Base-by-base conservation (phyloP, 2,329 filamentous ascomycete species). In the Sordariomycetes sp. region DNA sequence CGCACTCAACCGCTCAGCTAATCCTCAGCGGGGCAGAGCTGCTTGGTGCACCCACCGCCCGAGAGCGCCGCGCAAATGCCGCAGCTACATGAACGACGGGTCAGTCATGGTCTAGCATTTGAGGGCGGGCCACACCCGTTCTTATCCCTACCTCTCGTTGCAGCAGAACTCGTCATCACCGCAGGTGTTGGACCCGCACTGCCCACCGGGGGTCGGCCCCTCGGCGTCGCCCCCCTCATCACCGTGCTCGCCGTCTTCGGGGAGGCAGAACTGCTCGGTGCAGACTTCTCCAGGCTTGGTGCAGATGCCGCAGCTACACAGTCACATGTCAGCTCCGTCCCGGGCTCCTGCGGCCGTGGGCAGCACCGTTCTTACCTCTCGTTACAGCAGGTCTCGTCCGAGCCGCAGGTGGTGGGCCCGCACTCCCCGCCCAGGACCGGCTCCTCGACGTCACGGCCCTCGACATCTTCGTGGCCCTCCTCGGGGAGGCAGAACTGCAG, bases 1-100 rank as follows among this genome's bases (percentile, higher is more conserved):
- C n/a, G n/a, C n/a, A n/a, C n/a, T n/a, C n/a, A n/a, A n/a, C n/a
- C n/a, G n/a, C n/a, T n/a, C n/a, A n/a, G n/a, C n/a, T n/a, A n/a
- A n/a, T 54, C 34, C 20, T 52, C 55, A 10, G 37, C 40, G 28
- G 1, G 1, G 55, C 55, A 57, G 55, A 50, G 10, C 20, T 57
- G 40, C 55, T 57, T 51, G 22, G 55, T 57, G 55, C 56, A 58
- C n/a, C 37, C 32, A n/a, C 53, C 56, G 11, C 56, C 56, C 6
- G 56, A 48, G 16, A n/a, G n/a, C n/a, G n/a, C n/a, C n/a, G n/a
- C n/a, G n/a, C n/a, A n/a, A n/a, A n/a, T n/a, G n/a, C n/a, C n/a
- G n/a, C n/a, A n/a, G n/a, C n/a, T n/a, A n/a, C n/a, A n/a, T n/a
- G n/a, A n/a, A n/a, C n/a, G n/a, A n/a, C n/a, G n/a, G n/a, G n/a